These are phyloP conservation scores for Pseudoperonospora humuli DNA, from an alignment of 352 stramenopile species.

Conservation along the genomic window DNA sequence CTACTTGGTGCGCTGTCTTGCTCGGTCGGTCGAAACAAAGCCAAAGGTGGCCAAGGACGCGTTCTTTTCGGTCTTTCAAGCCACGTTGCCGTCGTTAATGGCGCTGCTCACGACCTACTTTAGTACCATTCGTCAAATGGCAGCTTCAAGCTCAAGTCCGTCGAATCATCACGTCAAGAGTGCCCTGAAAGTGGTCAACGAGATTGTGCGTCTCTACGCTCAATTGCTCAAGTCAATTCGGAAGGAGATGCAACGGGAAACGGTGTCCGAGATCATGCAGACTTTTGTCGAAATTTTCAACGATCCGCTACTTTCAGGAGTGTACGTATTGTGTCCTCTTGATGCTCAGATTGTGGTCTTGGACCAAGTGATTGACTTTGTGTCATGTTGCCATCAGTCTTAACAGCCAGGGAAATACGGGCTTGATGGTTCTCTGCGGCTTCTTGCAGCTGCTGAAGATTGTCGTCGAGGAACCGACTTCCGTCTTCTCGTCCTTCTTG, in stretches of 20 bases:
- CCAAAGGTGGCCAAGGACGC: constrained; percentile 68
- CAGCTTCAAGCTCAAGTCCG: constrained; percentile 18
- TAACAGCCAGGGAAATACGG: constrained; percentile 47
- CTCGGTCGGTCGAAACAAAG: constrained; percentile 62
- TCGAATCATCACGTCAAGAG: constrained; percentile 45
- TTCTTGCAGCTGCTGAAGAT: constrained; percentile 75
- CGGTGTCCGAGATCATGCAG: constrained; percentile 57
- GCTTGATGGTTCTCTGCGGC: constrained; percentile 63
- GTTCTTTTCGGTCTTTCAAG: constrained; percentile 59
- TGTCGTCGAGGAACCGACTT: constrained; percentile 67
- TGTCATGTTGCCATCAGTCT: constrained; percentile 34
- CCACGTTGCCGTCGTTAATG: constrained; percentile 48
- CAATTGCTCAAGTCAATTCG: constrained; percentile 74
- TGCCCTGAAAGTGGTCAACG: constrained; percentile 70
- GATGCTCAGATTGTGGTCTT: neutral
- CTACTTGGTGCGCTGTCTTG: constrained; percentile 59
- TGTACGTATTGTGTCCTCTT: constrained; percentile 31
- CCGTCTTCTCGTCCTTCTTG: constrained; percentile 64
- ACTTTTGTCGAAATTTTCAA: constrained; percentile 80
- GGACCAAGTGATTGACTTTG: neutral
- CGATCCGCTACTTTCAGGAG: constrained; percentile 48
- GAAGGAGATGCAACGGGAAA: constrained; percentile 77
- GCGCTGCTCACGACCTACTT: constrained; percentile 66
- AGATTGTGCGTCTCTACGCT: constrained; percentile 68
- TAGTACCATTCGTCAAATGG: constrained; percentile 47